Evolutionary conservation across 768 basidiomycete species (phyloP), one percentile per base, ranked within the genome.

Genomic region (Kwoniella dejecticola): DNA sequence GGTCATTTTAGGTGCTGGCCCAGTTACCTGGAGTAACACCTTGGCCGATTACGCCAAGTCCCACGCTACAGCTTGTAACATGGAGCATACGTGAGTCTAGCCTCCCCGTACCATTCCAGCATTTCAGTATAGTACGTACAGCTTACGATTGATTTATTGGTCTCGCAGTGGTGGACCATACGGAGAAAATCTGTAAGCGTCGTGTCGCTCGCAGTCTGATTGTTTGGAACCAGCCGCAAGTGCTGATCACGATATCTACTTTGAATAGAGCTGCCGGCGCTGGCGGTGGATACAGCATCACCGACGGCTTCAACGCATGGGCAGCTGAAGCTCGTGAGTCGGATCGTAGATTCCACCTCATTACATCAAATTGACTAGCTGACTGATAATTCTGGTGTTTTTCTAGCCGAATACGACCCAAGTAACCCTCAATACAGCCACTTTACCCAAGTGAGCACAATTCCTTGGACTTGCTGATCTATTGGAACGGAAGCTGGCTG

Each of bases 1-100:
- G 33, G 33, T 15, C 23, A 19, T 31, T 66, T 61, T 40, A 57
- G 67, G 87, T 41, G 90, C 89, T 19, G 47, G 75, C 0, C 62
- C 83, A 7, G 79, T 92, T 46, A 84, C 83, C 0, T 92, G 89
- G 89, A 86, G 81, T 74, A 79, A 84, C 55, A 75, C 78, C 2
- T 75, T 88, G 40, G 86, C 88, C 0, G 71, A 75, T n/a, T 84
- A 83, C 60, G 90, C 90, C 5, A 84, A 87, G 70, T 72, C 83
- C 57, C 89, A 88, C 86, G 88, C 88, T 3, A 82, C 86, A 66
- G 78, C 79, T 13, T 92, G 90, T 72, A 71, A 82, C 2, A 89
- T 87, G 76, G 30, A 85, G 64, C 90, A 92, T 73, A 66, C 68
- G 65, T 67, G 54, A 49, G 53, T 38, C 15, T 8, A 38, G 33